These are phyloP conservation scores for Clitopilus hobsonii DNA, from an alignment of 768 basidiomycete species.

Conservation along the genomic window DNA sequence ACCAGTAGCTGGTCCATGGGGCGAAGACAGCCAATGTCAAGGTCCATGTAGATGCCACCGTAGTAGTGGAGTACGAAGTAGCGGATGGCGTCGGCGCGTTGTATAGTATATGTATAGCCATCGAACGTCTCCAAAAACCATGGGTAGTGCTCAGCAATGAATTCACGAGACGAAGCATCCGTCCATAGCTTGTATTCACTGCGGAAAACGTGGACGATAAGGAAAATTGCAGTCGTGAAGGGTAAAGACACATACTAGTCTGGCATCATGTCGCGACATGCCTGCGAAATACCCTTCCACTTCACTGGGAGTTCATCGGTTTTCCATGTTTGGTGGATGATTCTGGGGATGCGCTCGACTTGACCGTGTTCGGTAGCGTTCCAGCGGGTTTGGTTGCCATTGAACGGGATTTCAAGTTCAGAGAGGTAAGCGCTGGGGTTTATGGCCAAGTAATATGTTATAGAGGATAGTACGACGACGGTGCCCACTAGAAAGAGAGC, in stretches of 20 bases:
- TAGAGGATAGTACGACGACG: conserved; percentile 84
- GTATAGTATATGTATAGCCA: conserved; percentile 85
- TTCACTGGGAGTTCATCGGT: conserved; percentile 75
- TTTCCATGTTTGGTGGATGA: conserved; percentile 99
- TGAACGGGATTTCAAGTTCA: conserved; percentile 66
- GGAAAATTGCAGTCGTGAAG: conserved; percentile 9
- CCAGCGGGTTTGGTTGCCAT: conserved; percentile 52
- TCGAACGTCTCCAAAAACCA: conserved; percentile 96
- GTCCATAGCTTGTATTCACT: conserved; percentile 99
- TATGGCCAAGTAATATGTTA: conserved; percentile 87
- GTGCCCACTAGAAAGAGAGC: conserved; percentile 83
- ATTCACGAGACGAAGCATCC: conserved; percentile 83
- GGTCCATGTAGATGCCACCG: conserved; percentile 93
- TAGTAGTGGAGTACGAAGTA: conserved; percentile 97
- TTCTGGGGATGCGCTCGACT: conserved; percentile 79
- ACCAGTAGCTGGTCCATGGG: conserved; percentile 82
- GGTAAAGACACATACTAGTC: conserved; percentile 74
- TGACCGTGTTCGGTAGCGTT: conserved; percentile 58
- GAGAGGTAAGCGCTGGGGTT: conserved; percentile 73
- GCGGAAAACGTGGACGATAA: conserved; percentile 13
- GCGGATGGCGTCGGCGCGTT: conserved; percentile 95
- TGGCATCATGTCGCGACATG: conserved; percentile 86
- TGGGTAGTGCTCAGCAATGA: conserved; percentile 82
- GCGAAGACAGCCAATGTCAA: conserved; percentile 91
- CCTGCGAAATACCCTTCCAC: conserved; percentile 80